phyloP scores from a whole-genome alignment of 1,284 basidiomycete species.

The Golubevia pallescens region DNA sequence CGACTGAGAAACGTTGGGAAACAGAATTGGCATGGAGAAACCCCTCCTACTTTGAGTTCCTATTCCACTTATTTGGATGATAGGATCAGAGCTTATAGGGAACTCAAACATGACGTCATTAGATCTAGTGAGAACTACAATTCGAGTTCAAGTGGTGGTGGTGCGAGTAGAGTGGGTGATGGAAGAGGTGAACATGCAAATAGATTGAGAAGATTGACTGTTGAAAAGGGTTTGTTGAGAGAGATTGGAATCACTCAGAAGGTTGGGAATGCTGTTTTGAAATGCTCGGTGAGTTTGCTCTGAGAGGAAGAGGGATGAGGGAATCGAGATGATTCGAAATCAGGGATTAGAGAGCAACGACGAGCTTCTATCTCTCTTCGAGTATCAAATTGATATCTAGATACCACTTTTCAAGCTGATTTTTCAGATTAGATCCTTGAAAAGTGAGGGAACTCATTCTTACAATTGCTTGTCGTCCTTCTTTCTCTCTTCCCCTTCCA shows the following conservation, averaged over 20 bases:
- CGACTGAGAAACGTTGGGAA: slow-evolving; percentile 34
- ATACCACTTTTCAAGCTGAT: too few relatives aligned
- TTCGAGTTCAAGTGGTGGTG: slow-evolving; percentile 18
- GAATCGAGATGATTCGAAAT: slow-evolving; percentile 1
- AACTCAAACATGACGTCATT: slow-evolving; percentile 57
- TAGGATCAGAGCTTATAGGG: slow-evolving; percentile 45
- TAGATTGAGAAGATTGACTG: slow-evolving; percentile 48
- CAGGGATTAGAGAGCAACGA: neutral
- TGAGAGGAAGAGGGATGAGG: neutral
- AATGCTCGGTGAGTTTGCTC: slow-evolving; percentile 26
- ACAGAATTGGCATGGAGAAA: neutral
- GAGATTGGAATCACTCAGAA: slow-evolving; percentile 51
- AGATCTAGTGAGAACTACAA: slow-evolving; percentile 24
- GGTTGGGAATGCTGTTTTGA: slow-evolving; percentile 44
- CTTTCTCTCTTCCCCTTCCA: too few relatives aligned
- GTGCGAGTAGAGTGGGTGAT: slow-evolving; percentile 29
- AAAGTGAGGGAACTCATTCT: too few relatives aligned
- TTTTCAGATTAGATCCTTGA: too few relatives aligned
- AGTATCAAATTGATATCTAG: too few relatives aligned
- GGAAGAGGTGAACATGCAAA: slow-evolving; percentile 24
- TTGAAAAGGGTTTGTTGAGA: slow-evolving; percentile 55
- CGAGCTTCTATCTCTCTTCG: too few relatives aligned
- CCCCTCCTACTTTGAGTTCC: slow-evolving; percentile 37
- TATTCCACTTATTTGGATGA: slow-evolving; percentile 58
- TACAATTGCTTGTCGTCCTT: too few relatives aligned